Percentiles rank a stretch among this genome's conserved stretches.
phyloP scores from a whole-genome alignment of 768 basidiomycete genomes.

The Amanita pallidorosea region DNA sequence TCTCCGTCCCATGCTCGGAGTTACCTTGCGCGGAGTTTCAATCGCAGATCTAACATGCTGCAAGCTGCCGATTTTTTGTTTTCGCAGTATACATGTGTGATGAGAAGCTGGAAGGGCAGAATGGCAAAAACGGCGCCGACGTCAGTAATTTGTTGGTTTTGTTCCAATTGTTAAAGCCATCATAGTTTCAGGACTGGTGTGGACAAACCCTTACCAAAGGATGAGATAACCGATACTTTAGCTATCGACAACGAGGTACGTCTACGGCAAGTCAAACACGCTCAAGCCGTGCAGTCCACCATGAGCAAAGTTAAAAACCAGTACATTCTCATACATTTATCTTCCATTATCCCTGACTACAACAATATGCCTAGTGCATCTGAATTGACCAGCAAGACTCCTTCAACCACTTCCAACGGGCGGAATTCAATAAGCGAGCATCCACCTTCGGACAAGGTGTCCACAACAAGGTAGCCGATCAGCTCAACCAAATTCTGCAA shows the following conservation, averaged over 20 bases:
- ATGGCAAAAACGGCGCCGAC: not conserved
- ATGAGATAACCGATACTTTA: not conserved
- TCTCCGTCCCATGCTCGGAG: not conserved
- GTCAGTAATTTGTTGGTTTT: not conserved
- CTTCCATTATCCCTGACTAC: not conserved
- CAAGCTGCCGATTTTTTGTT: not conserved
- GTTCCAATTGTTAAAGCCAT: not conserved
- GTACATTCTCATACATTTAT: constrained; percentile 1
- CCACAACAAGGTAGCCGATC: not conserved
- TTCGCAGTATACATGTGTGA: too few relatives aligned
- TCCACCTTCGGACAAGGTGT: not conserved
- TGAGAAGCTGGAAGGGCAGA: not conserved
- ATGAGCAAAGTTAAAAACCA: not conserved
- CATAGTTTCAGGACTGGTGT: not conserved
- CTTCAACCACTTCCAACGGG: not conserved
- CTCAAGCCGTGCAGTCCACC: constrained; percentile 2
- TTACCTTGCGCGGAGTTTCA: constrained; percentile 2
- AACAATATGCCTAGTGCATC: not conserved
- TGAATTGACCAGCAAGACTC: not conserved
- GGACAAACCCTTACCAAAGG: not conserved
- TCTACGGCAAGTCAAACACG: not conserved
- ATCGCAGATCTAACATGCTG: not conserved
- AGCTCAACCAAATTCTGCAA: not conserved
- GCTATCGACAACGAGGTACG: constrained; percentile 9
- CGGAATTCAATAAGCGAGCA: not conserved